phyloP scores from a whole-genome alignment of 208 protist species.

The Crithidia fasciculata region DNA sequence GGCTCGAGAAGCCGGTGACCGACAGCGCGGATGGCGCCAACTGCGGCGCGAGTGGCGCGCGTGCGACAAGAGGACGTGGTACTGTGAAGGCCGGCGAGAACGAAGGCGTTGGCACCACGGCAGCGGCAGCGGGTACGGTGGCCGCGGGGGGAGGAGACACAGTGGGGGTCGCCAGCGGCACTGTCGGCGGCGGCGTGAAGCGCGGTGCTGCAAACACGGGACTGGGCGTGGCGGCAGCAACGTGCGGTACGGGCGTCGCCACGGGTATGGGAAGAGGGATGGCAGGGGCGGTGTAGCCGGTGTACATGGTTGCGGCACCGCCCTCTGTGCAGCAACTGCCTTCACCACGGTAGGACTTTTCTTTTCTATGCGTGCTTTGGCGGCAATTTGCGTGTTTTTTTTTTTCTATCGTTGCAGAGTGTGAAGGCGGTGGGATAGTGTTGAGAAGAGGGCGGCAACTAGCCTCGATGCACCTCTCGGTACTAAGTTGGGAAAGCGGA shows the following conservation, averaged over 20 bases:
- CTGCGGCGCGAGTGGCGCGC: constrained; percentile 3
- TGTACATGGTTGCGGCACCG: constrained; percentile 10
- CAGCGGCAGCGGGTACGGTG: neutral
- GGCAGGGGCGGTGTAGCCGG: neutral
- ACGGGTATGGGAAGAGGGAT: constrained; percentile 24
- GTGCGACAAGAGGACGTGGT: neutral
- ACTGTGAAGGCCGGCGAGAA: neutral
- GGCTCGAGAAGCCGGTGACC: neutral
- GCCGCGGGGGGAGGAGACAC: neutral
- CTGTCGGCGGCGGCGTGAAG: neutral
- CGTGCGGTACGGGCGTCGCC: constrained; percentile 6
- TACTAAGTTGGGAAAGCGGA: too few species aligned
- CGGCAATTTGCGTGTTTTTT: too few species aligned
- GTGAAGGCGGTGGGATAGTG: too few species aligned
- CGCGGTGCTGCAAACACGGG: constrained; percentile 6
- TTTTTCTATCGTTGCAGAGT: too few species aligned
- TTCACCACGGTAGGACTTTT: neutral
- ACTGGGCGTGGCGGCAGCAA: neutral
- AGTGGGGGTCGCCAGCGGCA: constrained; percentile 15
- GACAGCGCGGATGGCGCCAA: too few species aligned
- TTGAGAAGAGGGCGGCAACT: too few species aligned
- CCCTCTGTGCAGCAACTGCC: neutral
- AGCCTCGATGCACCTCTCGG: too few species aligned
- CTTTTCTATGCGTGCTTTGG: neutral
- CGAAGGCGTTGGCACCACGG: too few species aligned